Evolutionary conservation across 495 filamentous ascomycete species (phyloP).

Genomic region (Chlorociboria aeruginascens): DNA sequence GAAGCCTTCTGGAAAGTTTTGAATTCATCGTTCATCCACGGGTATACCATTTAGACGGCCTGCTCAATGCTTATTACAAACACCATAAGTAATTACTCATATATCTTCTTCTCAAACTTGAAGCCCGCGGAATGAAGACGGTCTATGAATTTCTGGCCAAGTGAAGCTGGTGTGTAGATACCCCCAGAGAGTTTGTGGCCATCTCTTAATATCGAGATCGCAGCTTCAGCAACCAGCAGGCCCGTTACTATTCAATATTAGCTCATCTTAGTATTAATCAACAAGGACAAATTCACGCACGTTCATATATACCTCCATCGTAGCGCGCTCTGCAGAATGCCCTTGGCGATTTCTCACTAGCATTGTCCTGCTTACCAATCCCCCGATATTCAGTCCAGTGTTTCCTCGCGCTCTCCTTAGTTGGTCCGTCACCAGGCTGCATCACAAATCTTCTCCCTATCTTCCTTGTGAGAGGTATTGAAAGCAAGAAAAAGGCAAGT

Average conservation of each 20-base stretch:
- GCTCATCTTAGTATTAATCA: background rate
- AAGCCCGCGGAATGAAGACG: conserved; percentile 53
- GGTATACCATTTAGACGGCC: no score
- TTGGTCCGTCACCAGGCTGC: conserved; percentile 57
- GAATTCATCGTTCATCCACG: no score
- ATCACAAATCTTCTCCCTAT: conserved; percentile 40
- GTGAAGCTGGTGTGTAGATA: conserved; percentile 69
- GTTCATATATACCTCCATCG: conserved; percentile 51
- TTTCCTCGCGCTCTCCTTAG: conserved; percentile 39
- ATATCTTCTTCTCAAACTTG: conserved; percentile 40
- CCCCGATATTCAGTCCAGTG: conserved; percentile 54
- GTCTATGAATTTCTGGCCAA: conserved; percentile 68
- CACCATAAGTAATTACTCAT: conserved; percentile 4
- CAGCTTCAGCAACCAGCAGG: conserved; percentile 54
- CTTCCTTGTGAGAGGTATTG: conserved; percentile 42
- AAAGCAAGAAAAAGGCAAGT: conserved; percentile 37
- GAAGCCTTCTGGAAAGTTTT: no score
- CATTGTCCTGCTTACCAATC: conserved; percentile 49
- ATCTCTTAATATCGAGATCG: conserved; percentile 55
- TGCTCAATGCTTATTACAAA: background rate
- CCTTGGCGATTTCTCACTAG: conserved; percentile 24
- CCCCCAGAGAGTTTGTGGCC: conserved; percentile 53
- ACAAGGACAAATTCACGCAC: conserved; percentile 24
- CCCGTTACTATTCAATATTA: conserved; percentile 44
- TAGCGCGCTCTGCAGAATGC: conserved; percentile 48